Base-by-base conservation (phyloP, 2,329 filamentous ascomycete species). In the Chrysoporthe puriensis region DNA sequence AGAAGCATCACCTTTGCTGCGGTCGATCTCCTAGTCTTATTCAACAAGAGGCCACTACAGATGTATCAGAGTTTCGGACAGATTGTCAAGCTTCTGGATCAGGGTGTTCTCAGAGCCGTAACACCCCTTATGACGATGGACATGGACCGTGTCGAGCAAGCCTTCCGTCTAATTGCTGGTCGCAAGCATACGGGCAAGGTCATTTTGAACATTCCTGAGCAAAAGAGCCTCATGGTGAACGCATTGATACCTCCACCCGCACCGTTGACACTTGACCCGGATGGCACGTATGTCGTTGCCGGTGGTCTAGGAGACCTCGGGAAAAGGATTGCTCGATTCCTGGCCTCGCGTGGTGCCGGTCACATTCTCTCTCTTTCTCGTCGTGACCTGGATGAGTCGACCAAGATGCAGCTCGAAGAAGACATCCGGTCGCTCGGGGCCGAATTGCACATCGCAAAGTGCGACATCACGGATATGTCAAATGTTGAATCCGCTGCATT, bases 161-260 rank as follows among this genome's bases (percentile, higher is more conserved):
- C 81, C 3, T 80, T 85, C 70, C 77, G 81, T 40, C 77, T 78
- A 2, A 79, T 85, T 71, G 79, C 82, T 57, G 73, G 73, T 26
- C 79, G 80, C 2, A 77, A 78, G 9, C 80, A 82, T 62, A 76
- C 79, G 0, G 81, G 80, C 0, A 83, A 82, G 50, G 74, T 81
- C 11, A 74, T 80, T 7, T 59, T 74, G 18, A 70, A 67, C 34
- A 63, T 68, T 0, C 64, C 71, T 21, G 54, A 69, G 4, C n/a
- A 70, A 3, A 63, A 71, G 4, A 42, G 63, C 0, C 26, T 62
- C 44, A 50, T 52, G 46, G 74, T 75, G 7, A 70, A 69, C 26
- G 71, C 71, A 4, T 68, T 67, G 21, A 34, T 60, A n/a, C 66
- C 73, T 3, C 66, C 64, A 14, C 54, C 69, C 2, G 13, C 9